Evolutionary conservation across 208 protist genomes (phyloP).

Genomic region (Leishmania braziliensis): DNA sequence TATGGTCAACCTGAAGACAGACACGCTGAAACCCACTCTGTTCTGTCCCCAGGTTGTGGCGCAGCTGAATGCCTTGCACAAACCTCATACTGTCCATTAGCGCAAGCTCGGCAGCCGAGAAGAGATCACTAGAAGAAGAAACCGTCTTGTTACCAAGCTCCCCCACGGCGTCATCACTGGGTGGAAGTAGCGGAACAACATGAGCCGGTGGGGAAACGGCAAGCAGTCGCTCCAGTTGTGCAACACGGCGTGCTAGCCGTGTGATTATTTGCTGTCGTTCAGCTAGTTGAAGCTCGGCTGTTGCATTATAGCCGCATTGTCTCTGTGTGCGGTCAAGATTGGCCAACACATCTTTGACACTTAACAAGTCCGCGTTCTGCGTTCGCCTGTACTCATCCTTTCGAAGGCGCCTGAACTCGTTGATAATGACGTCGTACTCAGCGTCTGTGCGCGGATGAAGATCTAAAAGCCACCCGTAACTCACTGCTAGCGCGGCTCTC

Average conservation of each 20-base stretch:
- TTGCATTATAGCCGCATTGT: not conserved
- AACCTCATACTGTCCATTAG: constrained; percentile 23
- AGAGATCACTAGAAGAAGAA: constrained; percentile 5
- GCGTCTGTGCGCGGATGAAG: constrained; percentile 35
- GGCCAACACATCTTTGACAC: constrained; percentile 1
- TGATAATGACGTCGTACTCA: constrained; percentile 57
- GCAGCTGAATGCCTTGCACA: constrained; percentile 21
- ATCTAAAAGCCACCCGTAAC: constrained; percentile 79
- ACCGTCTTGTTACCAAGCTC: not conserved
- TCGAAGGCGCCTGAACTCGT: constrained; percentile 39
- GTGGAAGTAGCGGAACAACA: constrained; percentile 13
- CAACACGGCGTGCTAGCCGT: constrained; percentile 25
- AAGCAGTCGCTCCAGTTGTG: constrained; percentile 24
- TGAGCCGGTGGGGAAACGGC: constrained; percentile 4
- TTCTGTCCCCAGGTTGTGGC: constrained; percentile 15
- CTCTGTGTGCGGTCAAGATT: constrained; percentile 2
- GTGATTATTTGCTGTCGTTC: constrained; percentile 26
- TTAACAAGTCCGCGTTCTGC: not conserved
- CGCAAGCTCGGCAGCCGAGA: constrained; percentile 30
- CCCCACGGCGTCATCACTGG: not conserved
- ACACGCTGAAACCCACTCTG: constrained; percentile 12
- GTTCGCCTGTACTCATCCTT: constrained; percentile 5
- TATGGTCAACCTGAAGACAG: constrained; percentile 31
- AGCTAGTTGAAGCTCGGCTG: constrained; percentile 12
- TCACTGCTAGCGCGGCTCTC: constrained; percentile 68